Evolutionary conservation across 345 rosid species (phyloP).

Genomic region (Excoecaria agallocha): DNA sequence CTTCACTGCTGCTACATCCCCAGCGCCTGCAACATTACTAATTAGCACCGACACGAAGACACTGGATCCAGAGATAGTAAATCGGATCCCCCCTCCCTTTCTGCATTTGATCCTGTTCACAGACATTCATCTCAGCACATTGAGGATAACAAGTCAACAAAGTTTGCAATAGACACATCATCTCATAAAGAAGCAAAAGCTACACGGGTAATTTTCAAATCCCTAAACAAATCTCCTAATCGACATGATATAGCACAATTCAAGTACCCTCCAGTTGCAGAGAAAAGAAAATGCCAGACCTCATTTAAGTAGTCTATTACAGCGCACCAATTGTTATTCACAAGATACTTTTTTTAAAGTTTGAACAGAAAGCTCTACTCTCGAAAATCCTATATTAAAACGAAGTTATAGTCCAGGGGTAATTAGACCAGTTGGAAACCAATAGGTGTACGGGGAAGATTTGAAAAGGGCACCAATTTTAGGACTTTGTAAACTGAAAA

Average conservation of each 20-base stretch:
- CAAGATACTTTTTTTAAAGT: background rate
- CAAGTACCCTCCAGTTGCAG: background rate
- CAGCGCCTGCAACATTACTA: slow-evolving; percentile 85
- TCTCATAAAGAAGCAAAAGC: background rate
- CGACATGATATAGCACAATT: background rate
- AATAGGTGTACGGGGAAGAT: background rate
- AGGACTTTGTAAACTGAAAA: background rate
- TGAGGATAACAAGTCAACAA: background rate
- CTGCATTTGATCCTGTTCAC: slow-evolving; percentile 76
- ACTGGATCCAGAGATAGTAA: slow-evolving; percentile 61
- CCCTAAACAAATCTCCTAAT: background rate
- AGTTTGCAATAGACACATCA: background rate
- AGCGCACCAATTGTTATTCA: background rate
- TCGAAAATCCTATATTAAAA: no score
- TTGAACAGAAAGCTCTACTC: background rate
- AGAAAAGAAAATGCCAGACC: background rate
- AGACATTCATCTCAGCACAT: background rate
- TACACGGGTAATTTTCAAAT: background rate
- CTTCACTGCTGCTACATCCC: slow-evolving; percentile 75
- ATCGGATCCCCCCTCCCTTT: slow-evolving; percentile 88
- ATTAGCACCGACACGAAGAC: slow-evolving; percentile 85
- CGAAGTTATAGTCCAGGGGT: no score
- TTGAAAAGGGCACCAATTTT: background rate
- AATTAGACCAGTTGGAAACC: no score
- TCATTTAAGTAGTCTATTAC: background rate